phyloP scores from a whole-genome alignment of 2,329 filamentous ascomycete species.

The Hypoxylon sp. region DNA sequence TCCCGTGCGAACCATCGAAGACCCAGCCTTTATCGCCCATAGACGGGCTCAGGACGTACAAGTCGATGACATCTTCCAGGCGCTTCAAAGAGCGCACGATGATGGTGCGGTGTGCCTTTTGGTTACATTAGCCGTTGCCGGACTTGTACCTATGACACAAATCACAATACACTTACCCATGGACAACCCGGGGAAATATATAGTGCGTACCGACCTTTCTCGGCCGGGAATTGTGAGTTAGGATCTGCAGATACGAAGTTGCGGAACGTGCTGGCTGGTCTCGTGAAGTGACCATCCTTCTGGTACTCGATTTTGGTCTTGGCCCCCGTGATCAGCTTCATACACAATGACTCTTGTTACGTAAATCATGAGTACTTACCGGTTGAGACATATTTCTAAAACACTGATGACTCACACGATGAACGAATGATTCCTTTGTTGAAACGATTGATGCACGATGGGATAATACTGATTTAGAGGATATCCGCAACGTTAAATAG shows the following conservation, averaged over 20 bases:
- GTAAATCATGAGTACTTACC: conserved; percentile 19
- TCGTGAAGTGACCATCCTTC: conserved; percentile 66
- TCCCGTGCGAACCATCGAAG: conserved; percentile 61
- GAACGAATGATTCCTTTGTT: conserved; percentile 6
- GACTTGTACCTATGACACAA: not conserved
- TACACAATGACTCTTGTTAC: conserved; percentile 2
- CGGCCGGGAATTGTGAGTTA: conserved; percentile 68
- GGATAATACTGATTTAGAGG: conserved; percentile 2
- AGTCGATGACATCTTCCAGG: conserved; percentile 77
- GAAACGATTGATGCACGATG: not conserved
- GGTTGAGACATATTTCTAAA: conserved; percentile 37
- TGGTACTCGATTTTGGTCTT: conserved; percentile 51
- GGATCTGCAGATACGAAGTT: conserved; percentile 67
- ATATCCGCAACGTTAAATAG: conserved; percentile 23
- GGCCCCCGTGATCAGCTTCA: conserved; percentile 32
- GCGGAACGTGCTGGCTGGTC: conserved; percentile 69
- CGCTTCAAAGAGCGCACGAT: conserved; percentile 82
- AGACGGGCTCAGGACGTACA: conserved; percentile 78
- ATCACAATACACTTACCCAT: conserved; percentile 64
- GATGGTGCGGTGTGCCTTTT: conserved; percentile 77
- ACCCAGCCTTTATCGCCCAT: conserved; percentile 73
- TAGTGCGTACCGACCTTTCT: conserved; percentile 72
- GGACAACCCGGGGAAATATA: conserved; percentile 75
- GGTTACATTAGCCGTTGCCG: conserved; percentile 12
- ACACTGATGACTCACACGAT: not conserved